Percentiles rank a stretch among this genome's conserved stretches.
Evolutionary conservation across 352 stramenopile species (phyloP).

Genomic region (Aphanomyces cochlioides): DNA sequence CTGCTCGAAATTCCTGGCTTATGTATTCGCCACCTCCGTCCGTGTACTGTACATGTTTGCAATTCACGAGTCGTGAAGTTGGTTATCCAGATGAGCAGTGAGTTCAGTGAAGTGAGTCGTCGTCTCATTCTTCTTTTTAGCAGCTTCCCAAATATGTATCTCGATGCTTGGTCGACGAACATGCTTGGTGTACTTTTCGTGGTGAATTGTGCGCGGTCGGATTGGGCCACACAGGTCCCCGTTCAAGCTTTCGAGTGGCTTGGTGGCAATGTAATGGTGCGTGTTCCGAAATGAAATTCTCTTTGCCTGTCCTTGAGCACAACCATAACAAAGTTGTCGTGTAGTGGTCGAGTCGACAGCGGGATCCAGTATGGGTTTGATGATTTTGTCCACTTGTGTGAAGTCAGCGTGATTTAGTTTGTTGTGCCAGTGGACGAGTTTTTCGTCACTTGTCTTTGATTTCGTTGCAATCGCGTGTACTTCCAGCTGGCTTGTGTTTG

Average conservation of each 20-base stretch:
- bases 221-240: background rate
- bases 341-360: background rate
- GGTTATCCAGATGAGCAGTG: background rate
- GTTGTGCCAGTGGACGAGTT: background rate
- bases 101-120: background rate
- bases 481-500: background rate
- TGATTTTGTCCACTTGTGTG: too few relatives aligned
- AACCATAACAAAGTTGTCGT: background rate
- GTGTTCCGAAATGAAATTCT: background rate
- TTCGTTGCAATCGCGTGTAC: background rate
- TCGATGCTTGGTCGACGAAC: background rate
- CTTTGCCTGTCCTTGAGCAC: constrained; percentile 1
- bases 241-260: background rate
- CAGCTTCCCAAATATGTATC: background rate
- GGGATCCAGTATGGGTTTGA: background rate
- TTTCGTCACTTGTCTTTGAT: background rate
- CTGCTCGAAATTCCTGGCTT: too few relatives aligned
- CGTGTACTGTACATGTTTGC: background rate
- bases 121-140: background rate
- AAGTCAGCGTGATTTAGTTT: background rate
- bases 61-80: background rate
- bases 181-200: constrained; percentile 7
- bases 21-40: background rate
- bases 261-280: background rate
- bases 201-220: background rate